These are phyloP conservation scores for Takakia lepidozioides DNA, from an alignment of 225 moss, liverwort and hornwort genomes.

Conservation along the genomic window DNA sequence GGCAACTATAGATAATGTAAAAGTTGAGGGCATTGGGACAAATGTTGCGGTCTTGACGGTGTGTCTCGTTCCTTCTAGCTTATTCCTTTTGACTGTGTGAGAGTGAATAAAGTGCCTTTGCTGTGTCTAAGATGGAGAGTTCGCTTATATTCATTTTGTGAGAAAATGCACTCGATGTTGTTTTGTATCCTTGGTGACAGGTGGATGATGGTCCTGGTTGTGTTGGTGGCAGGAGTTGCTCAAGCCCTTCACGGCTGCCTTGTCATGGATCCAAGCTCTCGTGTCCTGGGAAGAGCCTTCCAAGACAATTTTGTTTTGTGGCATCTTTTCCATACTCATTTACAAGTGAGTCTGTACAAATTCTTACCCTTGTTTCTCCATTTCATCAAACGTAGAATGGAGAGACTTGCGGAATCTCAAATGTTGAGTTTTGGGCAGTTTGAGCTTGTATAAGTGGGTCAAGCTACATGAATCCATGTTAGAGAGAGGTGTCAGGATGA, in stretches of 20 bases:
- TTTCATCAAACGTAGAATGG: too few relatives aligned
- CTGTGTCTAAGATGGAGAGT: too few relatives aligned
- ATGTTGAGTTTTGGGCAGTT: constrained; percentile 2
- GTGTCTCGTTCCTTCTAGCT: neutral
- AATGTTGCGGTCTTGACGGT: constrained; percentile 88
- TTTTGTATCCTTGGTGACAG: neutral
- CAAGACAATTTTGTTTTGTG: constrained; percentile 44
- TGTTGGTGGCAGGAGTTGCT: constrained; percentile 58
- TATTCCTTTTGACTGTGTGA: neutral
- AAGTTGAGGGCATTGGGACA: constrained; percentile 86
- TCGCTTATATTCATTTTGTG: too few relatives aligned
- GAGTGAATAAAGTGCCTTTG: too few relatives aligned
- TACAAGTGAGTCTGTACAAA: constrained; percentile 37
- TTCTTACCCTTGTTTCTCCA: too few relatives aligned
- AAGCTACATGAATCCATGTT: too few relatives aligned
- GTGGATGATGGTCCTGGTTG: neutral
- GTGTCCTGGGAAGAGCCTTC: constrained; percentile 67
- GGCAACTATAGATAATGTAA: constrained; percentile 78
- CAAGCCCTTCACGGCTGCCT: constrained; percentile 37
- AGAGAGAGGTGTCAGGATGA: neutral
- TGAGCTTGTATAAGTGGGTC: too few relatives aligned
- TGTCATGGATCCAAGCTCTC: constrained; percentile 38
- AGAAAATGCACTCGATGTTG: neutral
- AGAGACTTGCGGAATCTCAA: neutral
- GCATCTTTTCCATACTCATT: constrained; percentile 57